A percentile compares a stretch with the other conserved stretches of the same genome.
These are phyloP conservation scores for Solanum rostratum DNA, from an alignment of 257 asterid species.

Conservation along the genomic window DNA sequence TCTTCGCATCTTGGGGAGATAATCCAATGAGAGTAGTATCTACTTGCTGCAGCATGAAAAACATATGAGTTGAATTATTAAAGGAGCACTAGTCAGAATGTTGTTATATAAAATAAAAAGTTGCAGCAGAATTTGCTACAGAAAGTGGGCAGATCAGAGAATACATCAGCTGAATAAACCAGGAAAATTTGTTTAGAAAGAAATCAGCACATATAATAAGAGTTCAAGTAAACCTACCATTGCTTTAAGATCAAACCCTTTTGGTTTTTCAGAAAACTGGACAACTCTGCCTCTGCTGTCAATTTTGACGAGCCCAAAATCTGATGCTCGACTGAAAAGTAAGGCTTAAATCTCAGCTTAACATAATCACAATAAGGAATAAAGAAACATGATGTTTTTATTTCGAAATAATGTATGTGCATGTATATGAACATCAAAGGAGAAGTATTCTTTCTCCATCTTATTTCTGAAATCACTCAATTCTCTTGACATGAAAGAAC, in stretches of 20 bases:
- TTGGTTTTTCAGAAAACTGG: conserved; percentile 86
- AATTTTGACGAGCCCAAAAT: conserved; percentile 77
- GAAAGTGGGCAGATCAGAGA: neutral
- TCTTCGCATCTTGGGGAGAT: conserved; percentile 46
- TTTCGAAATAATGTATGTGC: neutral
- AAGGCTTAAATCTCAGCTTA: conserved; percentile 1
- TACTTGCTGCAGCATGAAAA: conserved; percentile 49
- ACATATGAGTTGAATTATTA: neutral
- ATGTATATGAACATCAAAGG: neutral
- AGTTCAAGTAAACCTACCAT: conserved; percentile 42
- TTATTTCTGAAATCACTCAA: neutral
- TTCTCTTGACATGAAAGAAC: neutral
- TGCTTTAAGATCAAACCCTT: conserved; percentile 58
- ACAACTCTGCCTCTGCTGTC: conserved; percentile 72
- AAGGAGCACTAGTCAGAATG: neutral
- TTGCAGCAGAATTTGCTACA: neutral
- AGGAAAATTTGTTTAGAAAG: neutral
- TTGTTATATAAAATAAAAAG: neutral
- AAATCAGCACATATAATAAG: neutral
- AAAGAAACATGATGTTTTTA: neutral
- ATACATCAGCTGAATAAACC: neutral
- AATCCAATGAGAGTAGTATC: conserved; percentile 75
- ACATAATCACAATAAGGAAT: neutral
- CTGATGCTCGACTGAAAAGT: conserved; percentile 74
- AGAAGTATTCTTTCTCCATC: neutral